Base-by-base conservation (phyloP, 768 basidiomycete genomes). In the Lactarius indigo region DNA sequence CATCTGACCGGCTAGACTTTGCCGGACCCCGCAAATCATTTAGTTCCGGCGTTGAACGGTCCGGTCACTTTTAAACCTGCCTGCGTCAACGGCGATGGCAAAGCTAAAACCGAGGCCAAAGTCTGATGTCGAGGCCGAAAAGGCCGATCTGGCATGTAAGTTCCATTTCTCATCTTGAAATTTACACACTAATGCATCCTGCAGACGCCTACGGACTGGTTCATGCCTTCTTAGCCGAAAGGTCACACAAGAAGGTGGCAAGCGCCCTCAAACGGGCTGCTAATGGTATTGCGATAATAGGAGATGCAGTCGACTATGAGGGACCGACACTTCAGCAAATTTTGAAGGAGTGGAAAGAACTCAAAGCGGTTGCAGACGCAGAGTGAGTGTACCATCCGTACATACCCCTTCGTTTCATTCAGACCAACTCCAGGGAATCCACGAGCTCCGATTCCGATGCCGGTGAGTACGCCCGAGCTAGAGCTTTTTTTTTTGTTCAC, bases 191-290 rank as follows among this genome's bases (percentile, higher is more conserved):
- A 44, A 28, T 56, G 20, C 42, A 7, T 37, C 15, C 50, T 15
- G 37, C 73, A 93, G 92, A 81, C 28, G 88, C 90, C 5, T 95
- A 93, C 79, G 83, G 85, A 70, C 77, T 92, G 59, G 86, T 95
- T 65, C 83, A 92, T 73, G 79, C 85, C 10, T 95, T 94, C 77
- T 80, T 95, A 42, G 79, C 76, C 65, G 83, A 86, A 72, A 85
- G 82, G 57, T 81, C 84, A 0, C 89, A 93, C 75, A 73, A 74
- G 35, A 91, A 91, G 72, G 89, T 86, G 9, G 92, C 92, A 10
- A 79, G 83, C 64, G 87, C 88, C 1, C 78, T 94, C 59, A 91
- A 85, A 78, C 90, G 88, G 70, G 90, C 89, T 30, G 90, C 84
- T 26, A 87, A 85, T 75, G 79, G 82, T 57, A 73, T 84, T 18